These are phyloP conservation scores for Stachybotrys chartarum DNA, from an alignment of 2,329 filamentous ascomycete genomes.

Conservation along the genomic window DNA sequence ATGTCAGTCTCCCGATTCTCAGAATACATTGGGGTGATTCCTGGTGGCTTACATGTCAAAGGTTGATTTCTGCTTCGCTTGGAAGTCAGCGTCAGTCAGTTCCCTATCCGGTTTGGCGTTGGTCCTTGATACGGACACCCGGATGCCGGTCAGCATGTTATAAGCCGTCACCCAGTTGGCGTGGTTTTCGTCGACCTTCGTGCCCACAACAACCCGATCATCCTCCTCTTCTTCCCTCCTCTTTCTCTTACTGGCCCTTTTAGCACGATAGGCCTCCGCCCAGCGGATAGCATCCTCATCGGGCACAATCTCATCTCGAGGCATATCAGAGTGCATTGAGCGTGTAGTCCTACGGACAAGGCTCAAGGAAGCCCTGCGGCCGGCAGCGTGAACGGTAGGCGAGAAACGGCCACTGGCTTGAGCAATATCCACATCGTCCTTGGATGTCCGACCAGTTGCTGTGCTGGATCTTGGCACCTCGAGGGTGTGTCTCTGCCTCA, in stretches of 20 bases:
- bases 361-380: constrained; percentile 74
- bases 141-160: constrained; percentile 99
- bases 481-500: constrained; percentile 80
- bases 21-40: background rate
- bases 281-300: constrained; percentile 89
- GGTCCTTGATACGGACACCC: constrained; percentile 90
- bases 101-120: constrained; percentile 94
- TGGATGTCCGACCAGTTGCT: constrained; percentile 52
- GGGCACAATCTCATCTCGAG: constrained; percentile 73
- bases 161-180: constrained; percentile 97
- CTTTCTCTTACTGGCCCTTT: constrained; percentile 79
- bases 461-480: constrained; percentile 70
- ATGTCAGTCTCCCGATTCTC: background rate
- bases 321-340: constrained; percentile 77
- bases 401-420: constrained; percentile 78
- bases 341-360: constrained; percentile 74
- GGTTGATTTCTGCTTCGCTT: constrained; percentile 92
- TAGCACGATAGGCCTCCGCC: constrained; percentile 89
- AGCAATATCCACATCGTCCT: constrained; percentile 60
- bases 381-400: constrained; percentile 47
- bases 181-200: constrained; percentile 95
- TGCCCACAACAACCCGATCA: constrained; percentile 89
- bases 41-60: constrained; percentile 78
- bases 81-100: constrained; percentile 85
- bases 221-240: constrained; percentile 84